A percentile compares a stretch with the other conserved stretches of the same genome.
phyloP scores from a whole-genome alignment of 805 yeast genomes.

The Cyberlindnera xishuangbannaensis region DNA sequence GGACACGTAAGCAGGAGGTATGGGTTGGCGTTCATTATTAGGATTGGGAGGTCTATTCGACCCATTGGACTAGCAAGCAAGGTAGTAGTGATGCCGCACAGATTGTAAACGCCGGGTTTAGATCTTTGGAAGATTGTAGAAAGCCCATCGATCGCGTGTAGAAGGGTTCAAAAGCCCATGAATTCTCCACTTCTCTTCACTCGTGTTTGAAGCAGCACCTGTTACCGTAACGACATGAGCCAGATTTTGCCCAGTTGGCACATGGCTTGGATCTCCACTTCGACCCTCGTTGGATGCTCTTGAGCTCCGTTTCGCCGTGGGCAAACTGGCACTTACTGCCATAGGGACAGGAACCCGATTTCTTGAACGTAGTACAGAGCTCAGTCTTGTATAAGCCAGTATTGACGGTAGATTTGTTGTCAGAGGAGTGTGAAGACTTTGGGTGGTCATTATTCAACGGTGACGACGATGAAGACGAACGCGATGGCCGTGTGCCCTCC shows the following conservation, averaged over 20 bases:
- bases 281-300: conserved; percentile 62
- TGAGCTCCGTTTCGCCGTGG: conserved; percentile 77
- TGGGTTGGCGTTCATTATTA: background rate
- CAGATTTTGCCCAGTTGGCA: conserved; percentile 78
- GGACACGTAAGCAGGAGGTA: background rate
- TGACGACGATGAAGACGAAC: no score
- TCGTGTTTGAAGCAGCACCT: conserved; percentile 92
- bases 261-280: conserved; percentile 92
- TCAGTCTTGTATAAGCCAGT: conserved; percentile 85
- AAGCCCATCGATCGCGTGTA: no score
- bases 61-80: no score
- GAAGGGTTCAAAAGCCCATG: no score
- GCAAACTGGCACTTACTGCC: conserved; percentile 94
- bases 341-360: conserved; percentile 73
- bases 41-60: no score
- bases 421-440: conserved; percentile 8
- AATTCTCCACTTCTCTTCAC: no score
- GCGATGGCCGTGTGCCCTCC: background rate
- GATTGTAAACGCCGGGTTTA: no score
- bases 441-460: conserved; percentile 1
- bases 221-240: conserved; percentile 82
- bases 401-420: conserved; percentile 23
- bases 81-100: no score
- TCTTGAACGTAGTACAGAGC: conserved; percentile 72
- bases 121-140: no score